Evolutionary conservation across 106 monocot species (phyloP), one percentile per base, ranked within the genome.

Genomic region (Dendrobium catenatum): DNA sequence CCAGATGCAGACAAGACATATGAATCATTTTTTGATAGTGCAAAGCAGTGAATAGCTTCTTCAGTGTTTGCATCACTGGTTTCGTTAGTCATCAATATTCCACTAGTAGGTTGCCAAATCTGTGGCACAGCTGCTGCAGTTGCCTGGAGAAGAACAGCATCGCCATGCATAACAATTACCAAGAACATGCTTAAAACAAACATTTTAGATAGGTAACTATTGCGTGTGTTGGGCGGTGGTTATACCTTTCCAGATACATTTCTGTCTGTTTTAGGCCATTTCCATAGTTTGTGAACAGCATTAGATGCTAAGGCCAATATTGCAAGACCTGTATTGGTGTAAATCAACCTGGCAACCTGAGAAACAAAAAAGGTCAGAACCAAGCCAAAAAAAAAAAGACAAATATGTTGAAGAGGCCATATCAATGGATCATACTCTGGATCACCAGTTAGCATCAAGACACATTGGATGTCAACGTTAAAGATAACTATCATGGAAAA

Each of bases 1-100:
- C 93, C 90, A 46, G 90, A 93, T 67, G 93, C 80, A 20, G 93
- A 93, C 84, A 88, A 68, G 42, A 90, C 79, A 80, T 90, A 93
- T 4, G 81, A 88, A 78, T 88, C 90, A 78, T 90, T 90, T 73
- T 93, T 93, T 72, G 88, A 87, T 22, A 88, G 31, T 20, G 88
- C 90, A 75, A 90, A 87, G 61, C 83, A 88, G 42, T 84, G 83
- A 61, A 82, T 61, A 46, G 70, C 56, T 83, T 83, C 87, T 46
- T 83, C 90, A 59, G 55, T 55, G 46, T 85, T 83, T 41, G 67
- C 48, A 56, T 80, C 82, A 70, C 82, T 79, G 44, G 81, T 75
- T 20, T 87, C 83, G 76, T 85, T 90, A 17, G 76, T 80, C 84
- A 88, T 85, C 56, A 85, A n/a, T 13, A 85, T 82, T 24, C 82